Evolutionary conservation across 306 rosid species (phyloP).

Genomic region (Cicer arietinum): DNA sequence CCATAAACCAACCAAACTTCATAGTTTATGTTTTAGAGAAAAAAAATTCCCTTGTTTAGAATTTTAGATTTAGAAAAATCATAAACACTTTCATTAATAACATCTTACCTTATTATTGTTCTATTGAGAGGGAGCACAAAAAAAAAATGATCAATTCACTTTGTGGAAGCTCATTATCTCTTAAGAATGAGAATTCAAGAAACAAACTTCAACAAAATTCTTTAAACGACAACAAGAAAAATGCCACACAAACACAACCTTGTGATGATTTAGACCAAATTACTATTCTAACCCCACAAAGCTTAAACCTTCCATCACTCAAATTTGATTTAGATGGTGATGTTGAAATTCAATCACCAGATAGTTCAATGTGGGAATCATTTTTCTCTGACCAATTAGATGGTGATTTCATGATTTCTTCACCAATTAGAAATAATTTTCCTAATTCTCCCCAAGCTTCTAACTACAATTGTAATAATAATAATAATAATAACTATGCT

Average conservation of each 20-base stretch:
- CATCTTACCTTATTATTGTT: conserved; percentile 10
- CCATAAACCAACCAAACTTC: conserved; percentile 46
- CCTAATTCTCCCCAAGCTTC: conserved; percentile 61
- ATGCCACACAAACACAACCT: conserved; percentile 29
- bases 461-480: conserved; percentile 42
- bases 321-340: conserved; percentile 79
- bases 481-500: conserved; percentile 41
- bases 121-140: neutral
- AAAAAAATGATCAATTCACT: conserved; percentile 71
- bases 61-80: neutral
- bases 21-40: neutral
- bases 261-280: conserved; percentile 57
- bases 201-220: conserved; percentile 57
- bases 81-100: neutral
- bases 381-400: conserved; percentile 79
- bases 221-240: conserved; percentile 54
- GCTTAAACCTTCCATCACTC: conserved; percentile 66
- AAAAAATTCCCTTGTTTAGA: neutral
- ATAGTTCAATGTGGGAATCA: conserved; percentile 81
- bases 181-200: conserved; percentile 66
- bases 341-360: conserved; percentile 80
- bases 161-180: conserved; percentile 71
- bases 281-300: conserved; percentile 61
- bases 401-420: conserved; percentile 81
- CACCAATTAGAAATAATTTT: conserved; percentile 68